Evolutionary conservation across 331 rosid species (phyloP).

Genomic region (Acacia pycnantha): DNA sequence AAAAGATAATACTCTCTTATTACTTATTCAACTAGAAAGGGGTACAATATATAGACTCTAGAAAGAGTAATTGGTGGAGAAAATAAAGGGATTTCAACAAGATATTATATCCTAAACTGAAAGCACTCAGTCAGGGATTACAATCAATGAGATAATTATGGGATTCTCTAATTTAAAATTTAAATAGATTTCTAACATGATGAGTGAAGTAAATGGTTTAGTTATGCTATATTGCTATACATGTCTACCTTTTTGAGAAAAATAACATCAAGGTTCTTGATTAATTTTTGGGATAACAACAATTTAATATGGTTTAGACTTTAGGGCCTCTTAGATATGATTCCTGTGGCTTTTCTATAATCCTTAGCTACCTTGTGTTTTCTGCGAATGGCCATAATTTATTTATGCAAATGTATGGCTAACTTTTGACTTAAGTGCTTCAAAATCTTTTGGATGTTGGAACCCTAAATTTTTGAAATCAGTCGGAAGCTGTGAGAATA

Average conservation of each 20-base stretch:
- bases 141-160: no score
- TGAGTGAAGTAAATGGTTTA: slow-evolving; percentile 10
- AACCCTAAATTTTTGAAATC: background rate
- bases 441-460: background rate
- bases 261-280: background rate
- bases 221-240: background rate
- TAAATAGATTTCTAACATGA: background rate
- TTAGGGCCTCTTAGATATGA: background rate
- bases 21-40: no score
- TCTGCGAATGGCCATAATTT: background rate
- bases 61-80: no score
- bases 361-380: background rate
- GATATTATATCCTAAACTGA: no score
- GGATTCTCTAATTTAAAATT: no score
- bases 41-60: no score
- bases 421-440: background rate
- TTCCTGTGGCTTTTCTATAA: background rate
- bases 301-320: background rate
- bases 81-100: no score
- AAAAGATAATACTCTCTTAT: no score
- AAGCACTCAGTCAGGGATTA: no score
- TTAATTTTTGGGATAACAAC: background rate
- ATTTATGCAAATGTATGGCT: background rate
- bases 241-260: background rate
- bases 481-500: background rate